Percentiles rank a stretch among this genome's conserved stretches.
phyloP scores from a whole-genome alignment of 768 basidiomycete species.

The Rhizopogon vinicolor region DNA sequence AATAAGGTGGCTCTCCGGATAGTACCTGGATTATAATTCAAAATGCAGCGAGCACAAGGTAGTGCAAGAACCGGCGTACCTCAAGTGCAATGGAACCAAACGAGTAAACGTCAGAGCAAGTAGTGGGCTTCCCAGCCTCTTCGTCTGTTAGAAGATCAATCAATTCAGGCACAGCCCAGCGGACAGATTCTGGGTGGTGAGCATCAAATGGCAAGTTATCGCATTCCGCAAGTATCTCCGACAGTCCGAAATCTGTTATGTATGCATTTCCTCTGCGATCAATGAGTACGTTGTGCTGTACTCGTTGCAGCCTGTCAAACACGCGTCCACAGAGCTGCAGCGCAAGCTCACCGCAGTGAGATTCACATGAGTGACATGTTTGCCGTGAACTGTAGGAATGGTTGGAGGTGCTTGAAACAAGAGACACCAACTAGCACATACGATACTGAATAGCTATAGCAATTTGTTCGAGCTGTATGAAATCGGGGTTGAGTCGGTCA shows the following conservation, averaged over 20 bases:
- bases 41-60: neutral
- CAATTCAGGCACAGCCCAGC: no score
- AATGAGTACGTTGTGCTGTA: conserved; percentile 7
- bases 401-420: neutral
- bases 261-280: neutral
- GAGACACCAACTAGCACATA: no score
- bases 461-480: no score
- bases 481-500: no score
- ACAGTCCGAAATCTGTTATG: conserved; percentile 1
- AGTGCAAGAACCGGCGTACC: neutral
- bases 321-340: neutral
- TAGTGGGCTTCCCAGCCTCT: no score
- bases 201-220: no score
- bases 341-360: conserved; percentile 1
- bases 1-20: conserved; percentile 4
- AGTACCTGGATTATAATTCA: conserved; percentile 1
- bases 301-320: neutral
- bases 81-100: conserved; percentile 2
- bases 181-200: no score
- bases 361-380: conserved; percentile 2
- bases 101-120: conserved; percentile 2
- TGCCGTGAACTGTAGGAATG: conserved; percentile 2
- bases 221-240: no score
- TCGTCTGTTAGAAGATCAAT: no score
- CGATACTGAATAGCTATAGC: no score